phyloP scores from a whole-genome alignment of 192 early-diverging fungal genomes.

The Linnemannia schmuckeri region DNA sequence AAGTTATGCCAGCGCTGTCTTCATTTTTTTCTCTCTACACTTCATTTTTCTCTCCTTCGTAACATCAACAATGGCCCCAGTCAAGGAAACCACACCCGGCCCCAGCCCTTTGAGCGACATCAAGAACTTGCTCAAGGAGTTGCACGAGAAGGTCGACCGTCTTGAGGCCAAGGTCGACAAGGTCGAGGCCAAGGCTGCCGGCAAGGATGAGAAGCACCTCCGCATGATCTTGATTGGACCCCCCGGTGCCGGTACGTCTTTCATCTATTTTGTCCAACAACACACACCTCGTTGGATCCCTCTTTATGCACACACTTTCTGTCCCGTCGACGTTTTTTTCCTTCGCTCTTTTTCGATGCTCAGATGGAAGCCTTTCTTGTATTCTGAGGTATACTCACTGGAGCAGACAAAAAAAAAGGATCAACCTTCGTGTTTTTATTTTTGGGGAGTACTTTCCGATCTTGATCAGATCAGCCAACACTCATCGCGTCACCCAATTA shows the following conservation, averaged over 20 bases:
- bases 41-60: neutral
- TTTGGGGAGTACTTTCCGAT: neutral
- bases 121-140: constrained; percentile 56
- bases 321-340: neutral
- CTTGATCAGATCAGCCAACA: neutral
- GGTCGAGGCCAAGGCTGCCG: constrained; percentile 23
- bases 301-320: neutral
- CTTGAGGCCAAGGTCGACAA: constrained; percentile 45
- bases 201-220: constrained; percentile 54
- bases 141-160: constrained; percentile 55
- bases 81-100: constrained; percentile 46
- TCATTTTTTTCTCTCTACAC: neutral
- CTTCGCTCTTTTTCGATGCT: neutral
- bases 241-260: constrained; percentile 84
- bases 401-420: neutral
- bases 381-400: no score
- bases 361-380: no score
- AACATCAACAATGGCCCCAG: constrained; percentile 35
- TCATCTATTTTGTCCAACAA: constrained; percentile 4
- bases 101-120: constrained; percentile 48
- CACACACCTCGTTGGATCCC: neutral
- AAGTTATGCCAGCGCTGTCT: neutral
- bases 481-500: neutral
- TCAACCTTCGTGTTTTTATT: neutral
- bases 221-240: constrained; percentile 94